phyloP scores from a whole-genome alignment of 345 rosid genomes.

The Boechera divaricarpa region DNA sequence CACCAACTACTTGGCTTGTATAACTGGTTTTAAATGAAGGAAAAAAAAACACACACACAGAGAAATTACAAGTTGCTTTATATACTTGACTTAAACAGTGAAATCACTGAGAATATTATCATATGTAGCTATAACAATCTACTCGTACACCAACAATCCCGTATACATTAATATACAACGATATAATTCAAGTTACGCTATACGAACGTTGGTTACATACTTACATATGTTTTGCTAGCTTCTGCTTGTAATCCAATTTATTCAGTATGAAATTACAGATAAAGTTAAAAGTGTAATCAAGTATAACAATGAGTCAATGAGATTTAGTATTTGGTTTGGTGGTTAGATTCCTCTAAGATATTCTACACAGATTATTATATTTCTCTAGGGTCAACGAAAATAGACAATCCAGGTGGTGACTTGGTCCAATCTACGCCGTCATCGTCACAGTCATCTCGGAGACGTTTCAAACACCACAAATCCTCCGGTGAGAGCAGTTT shows the following conservation, averaged over 20 bases:
- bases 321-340: conserved; percentile 23
- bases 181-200: not conserved
- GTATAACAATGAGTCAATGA: conserved; percentile 33
- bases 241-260: not conserved
- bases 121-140: not conserved
- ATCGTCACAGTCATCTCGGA: conserved; percentile 75
- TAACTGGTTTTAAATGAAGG: not conserved
- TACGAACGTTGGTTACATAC: not conserved
- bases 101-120: not conserved
- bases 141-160: not conserved
- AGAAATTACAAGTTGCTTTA: conserved; percentile 1
- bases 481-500: conserved; percentile 79
- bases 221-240: conserved; percentile 1
- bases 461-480: conserved; percentile 90
- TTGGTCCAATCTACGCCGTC: conserved; percentile 88
- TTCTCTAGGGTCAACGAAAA: conserved; percentile 98
- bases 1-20: conserved; percentile 7
- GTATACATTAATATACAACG: not conserved
- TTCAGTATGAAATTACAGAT: conserved; percentile 6
- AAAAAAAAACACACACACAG: not conserved
- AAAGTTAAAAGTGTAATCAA: not conserved
- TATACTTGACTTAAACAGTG: conserved; percentile 17
- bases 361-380: conserved; percentile 40
- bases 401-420: conserved; percentile 77
- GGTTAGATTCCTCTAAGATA: conserved; percentile 6